phyloP scores from a whole-genome alignment of 139 green algal species.

The Ostreobium quekettii region DNA sequence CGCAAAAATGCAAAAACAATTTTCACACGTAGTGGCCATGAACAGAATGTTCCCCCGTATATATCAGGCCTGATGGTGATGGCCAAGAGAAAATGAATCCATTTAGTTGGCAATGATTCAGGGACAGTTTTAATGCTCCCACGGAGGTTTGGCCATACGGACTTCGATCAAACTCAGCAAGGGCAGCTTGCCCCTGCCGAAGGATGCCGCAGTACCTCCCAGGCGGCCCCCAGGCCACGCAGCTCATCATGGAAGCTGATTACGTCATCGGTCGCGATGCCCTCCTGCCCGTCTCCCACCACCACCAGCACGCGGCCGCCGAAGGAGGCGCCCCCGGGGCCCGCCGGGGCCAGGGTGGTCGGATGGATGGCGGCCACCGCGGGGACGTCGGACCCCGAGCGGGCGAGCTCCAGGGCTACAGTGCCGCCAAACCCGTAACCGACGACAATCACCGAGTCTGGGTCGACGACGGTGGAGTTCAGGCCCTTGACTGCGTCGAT shows the following conservation, averaged over 20 bases:
- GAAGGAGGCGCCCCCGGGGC: not conserved
- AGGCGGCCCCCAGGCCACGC: not conserved
- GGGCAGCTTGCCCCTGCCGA: not conserved
- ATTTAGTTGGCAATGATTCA: not conserved
- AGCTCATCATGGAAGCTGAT: not conserved
- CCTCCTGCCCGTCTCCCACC: not conserved
- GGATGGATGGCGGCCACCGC: not conserved
- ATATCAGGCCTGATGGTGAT: not conserved
- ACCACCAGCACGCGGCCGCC: not conserved
- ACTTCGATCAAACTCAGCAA: too few relatives aligned
- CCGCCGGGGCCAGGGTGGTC: not conserved
- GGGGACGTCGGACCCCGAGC: not conserved
- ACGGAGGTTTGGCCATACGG: too few relatives aligned
- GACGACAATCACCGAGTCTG: not conserved
- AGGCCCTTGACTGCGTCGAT: not conserved
- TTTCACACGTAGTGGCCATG: too few relatives aligned
- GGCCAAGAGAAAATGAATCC: not conserved
- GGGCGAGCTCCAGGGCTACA: not conserved
- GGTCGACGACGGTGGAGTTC: not conserved
- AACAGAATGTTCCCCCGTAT: not conserved
- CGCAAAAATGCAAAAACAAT: too few relatives aligned
- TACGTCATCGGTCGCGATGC: not conserved
- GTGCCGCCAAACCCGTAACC: not conserved
- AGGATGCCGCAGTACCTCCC: not conserved
- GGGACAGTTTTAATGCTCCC: not conserved